phyloP scores from a whole-genome alignment of 331 rosid genomes.

The Malus hybrid region DNA sequence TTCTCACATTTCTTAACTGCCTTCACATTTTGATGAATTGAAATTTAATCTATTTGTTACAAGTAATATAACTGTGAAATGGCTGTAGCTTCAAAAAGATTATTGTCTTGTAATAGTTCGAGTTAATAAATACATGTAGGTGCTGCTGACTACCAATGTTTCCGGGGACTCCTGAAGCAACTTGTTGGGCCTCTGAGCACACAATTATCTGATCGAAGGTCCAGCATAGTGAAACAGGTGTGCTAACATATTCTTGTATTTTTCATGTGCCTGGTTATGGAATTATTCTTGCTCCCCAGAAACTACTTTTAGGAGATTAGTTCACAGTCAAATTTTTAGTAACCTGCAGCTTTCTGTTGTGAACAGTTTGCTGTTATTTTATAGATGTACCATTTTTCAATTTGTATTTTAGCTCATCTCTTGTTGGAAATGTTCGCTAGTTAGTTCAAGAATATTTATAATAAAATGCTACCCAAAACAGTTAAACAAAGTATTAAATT shows the following conservation, averaged over 20 bases:
- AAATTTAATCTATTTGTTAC: not conserved
- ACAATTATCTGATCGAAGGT: conserved; percentile 93
- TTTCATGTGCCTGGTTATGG: not conserved
- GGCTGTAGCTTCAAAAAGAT: not conserved
- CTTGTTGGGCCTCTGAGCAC: conserved; percentile 87
- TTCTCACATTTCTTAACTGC: not conserved
- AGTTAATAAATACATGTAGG: conserved; percentile 25
- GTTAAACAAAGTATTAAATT: not conserved
- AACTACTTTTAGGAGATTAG: not conserved
- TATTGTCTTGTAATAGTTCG: not conserved
- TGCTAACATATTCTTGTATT: conserved; percentile 9
- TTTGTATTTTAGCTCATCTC: not conserved
- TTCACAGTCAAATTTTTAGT: not conserved
- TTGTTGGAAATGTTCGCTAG: not conserved
- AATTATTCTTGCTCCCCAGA: not conserved
- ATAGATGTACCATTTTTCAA: not conserved
- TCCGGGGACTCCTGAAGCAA: conserved; percentile 91
- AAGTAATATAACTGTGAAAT: not conserved
- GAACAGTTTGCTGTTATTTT: not conserved
- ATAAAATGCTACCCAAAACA: not conserved
- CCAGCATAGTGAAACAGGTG: conserved; percentile 98
- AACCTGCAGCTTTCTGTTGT: not conserved
- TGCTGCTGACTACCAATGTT: conserved; percentile 84
- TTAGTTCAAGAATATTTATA: not conserved
- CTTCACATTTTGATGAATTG: not conserved